Conservation (phyloP, 2,329 filamentous ascomycete species). For the Aspergillus hiratsukae region DNA sequence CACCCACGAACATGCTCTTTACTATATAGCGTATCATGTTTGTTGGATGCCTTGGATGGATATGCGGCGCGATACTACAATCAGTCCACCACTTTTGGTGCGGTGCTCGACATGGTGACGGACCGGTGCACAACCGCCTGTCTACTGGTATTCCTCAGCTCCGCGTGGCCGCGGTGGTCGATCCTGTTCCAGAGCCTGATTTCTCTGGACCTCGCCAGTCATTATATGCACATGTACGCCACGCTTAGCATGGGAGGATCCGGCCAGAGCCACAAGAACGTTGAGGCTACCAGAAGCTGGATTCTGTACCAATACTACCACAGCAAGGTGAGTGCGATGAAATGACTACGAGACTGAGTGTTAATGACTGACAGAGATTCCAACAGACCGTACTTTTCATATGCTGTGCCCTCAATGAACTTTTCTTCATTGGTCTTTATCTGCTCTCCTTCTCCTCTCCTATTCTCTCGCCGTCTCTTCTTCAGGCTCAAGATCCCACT, state of each 20-base stretch:
- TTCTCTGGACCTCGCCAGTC: conserved; percentile 85
- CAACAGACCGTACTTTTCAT: conserved; percentile 79
- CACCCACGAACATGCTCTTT: conserved; percentile 93
- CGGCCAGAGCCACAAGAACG: conserved; percentile 82
- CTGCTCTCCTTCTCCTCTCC: conserved; percentile 95
- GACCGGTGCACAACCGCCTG: conserved; percentile 96
- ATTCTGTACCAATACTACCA: conserved; percentile 94
- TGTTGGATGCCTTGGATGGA: conserved; percentile 92
- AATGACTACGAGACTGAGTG: neutral
- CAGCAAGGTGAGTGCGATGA: conserved; percentile 69
- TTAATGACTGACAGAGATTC: conserved; percentile 1
- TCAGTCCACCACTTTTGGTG: conserved; percentile 92
- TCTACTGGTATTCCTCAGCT: conserved; percentile 88
- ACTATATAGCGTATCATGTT: conserved; percentile 82
- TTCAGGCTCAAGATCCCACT: conserved; percentile 42
- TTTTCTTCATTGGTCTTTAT: conserved; percentile 98
- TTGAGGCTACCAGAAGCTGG: conserved; percentile 82
- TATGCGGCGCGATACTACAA: conserved; percentile 82
- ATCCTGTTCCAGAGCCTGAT: conserved; percentile 94
- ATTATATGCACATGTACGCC: conserved; percentile 99
- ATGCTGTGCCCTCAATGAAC: conserved; percentile 85
- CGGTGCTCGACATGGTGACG: conserved; percentile 97
- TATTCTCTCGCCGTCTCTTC: conserved; percentile 77
- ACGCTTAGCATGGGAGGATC: conserved; percentile 82
- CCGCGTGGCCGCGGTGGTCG: conserved; percentile 89